Evolutionary conservation across 1,139 yeast genomes (phyloP), one percentile per base, ranked within the genome.

Genomic region (Saccharomycopsis crataegensis): DNA sequence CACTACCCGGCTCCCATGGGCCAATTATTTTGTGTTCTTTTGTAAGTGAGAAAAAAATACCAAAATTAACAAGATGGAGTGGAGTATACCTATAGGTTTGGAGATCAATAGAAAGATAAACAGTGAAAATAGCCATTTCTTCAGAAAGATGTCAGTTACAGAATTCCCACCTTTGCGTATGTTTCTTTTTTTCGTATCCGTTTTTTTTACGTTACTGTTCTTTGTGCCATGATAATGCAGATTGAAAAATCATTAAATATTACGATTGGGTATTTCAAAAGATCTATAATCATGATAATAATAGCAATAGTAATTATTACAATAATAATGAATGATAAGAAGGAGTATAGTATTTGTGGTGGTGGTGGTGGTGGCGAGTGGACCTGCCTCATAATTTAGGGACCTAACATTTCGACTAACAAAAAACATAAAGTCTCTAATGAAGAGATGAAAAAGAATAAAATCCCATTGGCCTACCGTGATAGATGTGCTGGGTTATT

Each of bases 401-500:
- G 28, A 22, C 28, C 4, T 22, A 22, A 4, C 28, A 22, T 22
- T 22, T 22, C 28, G 28, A 22, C 28, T 22, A 22, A 22, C 28
- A 22, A 22, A 36, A 36, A 3, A 36, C 11, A 36, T n/a, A 36
- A 11, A 82, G 91, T 87, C 62, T 77, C 90, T 54, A 88, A 84
- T 70, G 91, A 86, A 66, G 96, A 88, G 66, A 83, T 88, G 83
- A 90, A 86, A 70, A 77, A 83, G 64, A 75, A 85, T 70, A 80
- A 83, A 69, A 83, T 88, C 58, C 96, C 96, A 37, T 74, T 88
- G 60, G 82, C 80, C 60, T 88, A 86, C 79, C 78, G 96, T 65
- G 96, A 88, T 68, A 80, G 95, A 70, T 88, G 96, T 69, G 94
- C 95, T 5, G 77, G 83, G 37, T 75, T 87, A 64, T 77, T 84